Base-by-base conservation (phyloP, 768 basidiomycete species). In the Artomyces pyxidatus region DNA sequence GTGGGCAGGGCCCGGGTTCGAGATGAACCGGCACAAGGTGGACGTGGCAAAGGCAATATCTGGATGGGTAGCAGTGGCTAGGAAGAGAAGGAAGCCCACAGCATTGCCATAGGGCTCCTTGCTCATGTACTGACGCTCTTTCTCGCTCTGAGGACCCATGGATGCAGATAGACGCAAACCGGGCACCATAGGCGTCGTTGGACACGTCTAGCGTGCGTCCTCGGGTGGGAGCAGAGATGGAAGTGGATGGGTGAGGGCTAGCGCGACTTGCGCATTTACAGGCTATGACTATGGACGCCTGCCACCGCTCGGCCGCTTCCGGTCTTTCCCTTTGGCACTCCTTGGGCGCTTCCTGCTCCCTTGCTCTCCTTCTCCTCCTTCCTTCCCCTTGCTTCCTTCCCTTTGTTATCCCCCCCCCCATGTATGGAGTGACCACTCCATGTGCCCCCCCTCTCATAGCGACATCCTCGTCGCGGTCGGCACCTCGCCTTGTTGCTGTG, bases 21-120 rank as follows among this genome's bases (percentile, higher is more conserved):
- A 50, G 9, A 56, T 61, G 58, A 57, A 69, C 25, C 65, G 64
- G 0, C 64, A 57, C 1, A 73, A 62, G 0, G 46, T 22, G 27
- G 59, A 52, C 6, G 69, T 65, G 4, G 64, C 55, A 38, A 54
- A 67, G 0, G 65, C 55, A 10, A 73, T 58, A 35, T 75, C 67
- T 0, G 70, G 69, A 0, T 60, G 55, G 1, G 69, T 68, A 8
- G 57, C 19, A 25, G 17, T 62, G 11, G 38, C 38, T 21, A 21
- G n/a, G 17, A 17, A 40, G 22, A 12, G 37, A 28, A 23, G 3
- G 16, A 25, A 32, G 9, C 25, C 9, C 11, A 32, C 11, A 4
- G 44, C 32, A 8, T 23, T 6, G 27, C 27, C 17, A 17, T 45
- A 37, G 9, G 9, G 27, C 22, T 25, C 27, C 4, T 14, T 14